Conservation (phyloP, 1,284 basidiomycete genomes). For the Inonotus hispidus region DNA sequence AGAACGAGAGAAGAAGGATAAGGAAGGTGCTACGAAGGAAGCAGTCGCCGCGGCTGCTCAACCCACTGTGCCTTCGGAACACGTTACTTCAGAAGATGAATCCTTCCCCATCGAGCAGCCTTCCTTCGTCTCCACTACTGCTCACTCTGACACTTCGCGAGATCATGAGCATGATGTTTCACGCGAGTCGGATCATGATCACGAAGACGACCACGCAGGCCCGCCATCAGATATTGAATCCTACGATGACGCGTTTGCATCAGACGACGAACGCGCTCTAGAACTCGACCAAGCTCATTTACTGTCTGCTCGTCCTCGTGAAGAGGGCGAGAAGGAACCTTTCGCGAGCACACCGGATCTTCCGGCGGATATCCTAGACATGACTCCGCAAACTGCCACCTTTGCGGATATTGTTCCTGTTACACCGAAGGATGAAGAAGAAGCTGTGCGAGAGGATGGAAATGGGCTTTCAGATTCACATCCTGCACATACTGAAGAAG, state of each 20-base stretch:
- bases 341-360: background rate
- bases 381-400: background rate
- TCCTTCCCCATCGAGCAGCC: background rate
- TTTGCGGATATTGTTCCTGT: background rate
- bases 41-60: background rate
- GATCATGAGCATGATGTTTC: background rate
- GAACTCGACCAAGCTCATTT: slow-evolving; percentile 11
- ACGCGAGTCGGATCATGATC: slow-evolving; percentile 1
- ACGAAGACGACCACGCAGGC: slow-evolving; percentile 1
- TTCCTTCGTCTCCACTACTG: background rate
- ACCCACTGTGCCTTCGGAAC: background rate
- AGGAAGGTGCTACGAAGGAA: background rate
- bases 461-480: background rate
- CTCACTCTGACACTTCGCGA: background rate
- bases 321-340: background rate
- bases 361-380: background rate
- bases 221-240: slow-evolving; percentile 15
- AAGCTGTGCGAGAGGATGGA: background rate
- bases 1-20: slow-evolving; percentile 20
- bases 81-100: background rate
- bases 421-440: background rate
- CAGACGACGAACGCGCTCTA: slow-evolving; percentile 1
- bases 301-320: background rate
- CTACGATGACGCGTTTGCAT: slow-evolving; percentile 18
- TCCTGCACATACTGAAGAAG: background rate